A percentile compares a stretch with the other conserved stretches of the same genome.
phyloP scores from a whole-genome alignment of 345 rosid genomes.

The Carallia pectinifolia region DNA sequence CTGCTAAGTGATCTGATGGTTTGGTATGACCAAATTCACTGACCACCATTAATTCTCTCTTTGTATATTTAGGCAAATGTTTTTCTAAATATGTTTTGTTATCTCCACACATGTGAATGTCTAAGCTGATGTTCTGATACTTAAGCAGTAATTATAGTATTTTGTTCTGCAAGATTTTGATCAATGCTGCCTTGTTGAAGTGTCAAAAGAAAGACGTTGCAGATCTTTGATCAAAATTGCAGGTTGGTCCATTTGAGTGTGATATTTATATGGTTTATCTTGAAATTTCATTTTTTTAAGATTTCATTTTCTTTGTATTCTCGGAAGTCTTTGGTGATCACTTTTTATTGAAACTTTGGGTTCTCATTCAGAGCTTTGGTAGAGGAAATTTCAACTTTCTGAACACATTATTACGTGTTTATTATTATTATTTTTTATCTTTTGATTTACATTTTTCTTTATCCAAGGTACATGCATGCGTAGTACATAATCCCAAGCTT shows the following conservation, averaged over 20 bases:
- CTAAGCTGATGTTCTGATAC: no score
- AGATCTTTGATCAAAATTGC: conserved; percentile 86
- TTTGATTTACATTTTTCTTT: conserved; percentile 8
- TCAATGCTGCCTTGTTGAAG: conserved; percentile 91
- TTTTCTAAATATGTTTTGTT: no score
- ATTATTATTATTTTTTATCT: conserved; percentile 16
- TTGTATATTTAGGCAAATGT: no score
- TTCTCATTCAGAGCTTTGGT: conserved; percentile 80
- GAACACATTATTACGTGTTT: conserved; percentile 80
- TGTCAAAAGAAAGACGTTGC: conserved; percentile 97
- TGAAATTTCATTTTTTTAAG: conserved; percentile 10
- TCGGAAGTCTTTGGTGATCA: not conserved
- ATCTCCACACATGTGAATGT: no score
- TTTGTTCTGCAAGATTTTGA: conserved; percentile 53
- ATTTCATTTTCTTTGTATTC: not conserved
- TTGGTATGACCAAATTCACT: no score
- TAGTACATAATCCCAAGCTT: not conserved
- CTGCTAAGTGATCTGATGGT: no score
- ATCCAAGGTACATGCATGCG: not conserved
- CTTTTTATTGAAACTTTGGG: conserved; percentile 35
- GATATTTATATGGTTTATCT: not conserved
- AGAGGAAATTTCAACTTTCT: conserved; percentile 84
- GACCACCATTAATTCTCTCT: no score
- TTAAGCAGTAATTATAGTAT: conserved; percentile 5
- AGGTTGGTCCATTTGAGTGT: conserved; percentile 36